Percentiles rank a stretch among this genome's conserved stretches.
Evolutionary conservation across 371 early-diverging fungal genomes (phyloP).

Genomic region (Vittaforma corneae): DNA sequence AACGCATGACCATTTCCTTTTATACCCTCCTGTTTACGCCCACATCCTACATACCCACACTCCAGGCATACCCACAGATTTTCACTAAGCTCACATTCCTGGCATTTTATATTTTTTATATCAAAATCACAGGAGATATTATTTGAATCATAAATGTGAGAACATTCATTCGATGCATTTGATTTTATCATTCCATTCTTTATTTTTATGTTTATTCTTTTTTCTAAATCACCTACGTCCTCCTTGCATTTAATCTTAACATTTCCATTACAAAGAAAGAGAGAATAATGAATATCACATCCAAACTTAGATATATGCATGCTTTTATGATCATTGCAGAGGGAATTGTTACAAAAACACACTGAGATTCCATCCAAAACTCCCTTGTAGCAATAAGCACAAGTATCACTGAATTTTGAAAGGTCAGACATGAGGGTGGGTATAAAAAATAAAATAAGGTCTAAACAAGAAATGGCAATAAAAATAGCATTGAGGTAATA

Average conservation of each 20-base stretch:
- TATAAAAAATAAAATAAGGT: not conserved
- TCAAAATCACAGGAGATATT: not conserved
- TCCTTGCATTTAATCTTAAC: conserved; percentile 4
- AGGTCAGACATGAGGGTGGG: conserved; percentile 1
- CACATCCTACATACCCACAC: conserved; percentile 64
- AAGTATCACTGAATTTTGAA: conserved; percentile 41
- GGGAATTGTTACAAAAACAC: conserved; percentile 36
- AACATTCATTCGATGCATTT: not conserved
- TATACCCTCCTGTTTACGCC: conserved; percentile 74
- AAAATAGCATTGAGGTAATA: no score
- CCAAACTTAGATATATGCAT: conserved; percentile 23
- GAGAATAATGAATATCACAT: conserved; percentile 10
- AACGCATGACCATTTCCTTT: conserved; percentile 96
- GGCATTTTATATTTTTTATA: conserved; percentile 27
- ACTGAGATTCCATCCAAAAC: conserved; percentile 20
- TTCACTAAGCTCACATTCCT: conserved; percentile 77
- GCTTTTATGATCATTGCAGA: conserved; percentile 26
- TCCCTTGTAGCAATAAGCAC: conserved; percentile 37
- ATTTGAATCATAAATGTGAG: not conserved
- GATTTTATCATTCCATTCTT: conserved; percentile 10
- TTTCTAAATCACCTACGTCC: conserved; percentile 2
- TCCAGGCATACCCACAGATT: conserved; percentile 64
- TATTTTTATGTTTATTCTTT: not conserved
- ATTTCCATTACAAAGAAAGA: conserved; percentile 2
- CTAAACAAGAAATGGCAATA: no score